These are phyloP conservation scores for Boletellus emodensis DNA, from an alignment of 768 basidiomycete species.

Conservation along the genomic window DNA sequence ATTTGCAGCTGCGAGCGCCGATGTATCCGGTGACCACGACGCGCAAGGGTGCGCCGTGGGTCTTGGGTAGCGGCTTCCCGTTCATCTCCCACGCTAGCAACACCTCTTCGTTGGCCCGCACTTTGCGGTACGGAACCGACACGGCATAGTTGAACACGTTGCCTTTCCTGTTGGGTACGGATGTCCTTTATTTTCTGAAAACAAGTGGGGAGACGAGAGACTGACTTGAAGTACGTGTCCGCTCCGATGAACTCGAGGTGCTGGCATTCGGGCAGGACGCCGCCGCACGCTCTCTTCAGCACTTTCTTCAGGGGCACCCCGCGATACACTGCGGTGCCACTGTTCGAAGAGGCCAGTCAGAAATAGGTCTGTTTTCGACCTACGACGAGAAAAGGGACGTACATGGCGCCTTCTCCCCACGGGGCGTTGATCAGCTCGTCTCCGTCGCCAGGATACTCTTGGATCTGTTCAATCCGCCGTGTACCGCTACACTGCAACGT, in stretches of 20 bases:
- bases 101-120: conserved; percentile 44
- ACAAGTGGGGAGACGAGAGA: not conserved
- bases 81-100: conserved; percentile 24
- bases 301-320: conserved; percentile 54
- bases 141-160: conserved; percentile 42
- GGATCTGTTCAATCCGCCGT: conserved; percentile 49
- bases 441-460: conserved; percentile 50
- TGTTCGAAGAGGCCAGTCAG: conserved; percentile 11
- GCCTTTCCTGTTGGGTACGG: conserved; percentile 26
- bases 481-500: conserved; percentile 56
- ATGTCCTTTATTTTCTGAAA: not conserved
- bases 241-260: conserved; percentile 56
- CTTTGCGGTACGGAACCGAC: conserved; percentile 48
- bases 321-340: conserved; percentile 49
- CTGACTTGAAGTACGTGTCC: conserved; percentile 53
- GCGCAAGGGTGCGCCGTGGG: conserved; percentile 49
- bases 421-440: conserved; percentile 52
- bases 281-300: conserved; percentile 49
- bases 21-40: conserved; percentile 52
- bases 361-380: not conserved
- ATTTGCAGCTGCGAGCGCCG: conserved; percentile 51
- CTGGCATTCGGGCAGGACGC: conserved; percentile 42
- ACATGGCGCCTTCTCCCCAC: conserved; percentile 54
- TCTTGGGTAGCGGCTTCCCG: conserved; percentile 40
- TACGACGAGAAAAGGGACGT: conserved; percentile 4